Conservation (phyloP, 2,329 filamentous ascomycete species). For the Chalaropsis thielavioides region DNA sequence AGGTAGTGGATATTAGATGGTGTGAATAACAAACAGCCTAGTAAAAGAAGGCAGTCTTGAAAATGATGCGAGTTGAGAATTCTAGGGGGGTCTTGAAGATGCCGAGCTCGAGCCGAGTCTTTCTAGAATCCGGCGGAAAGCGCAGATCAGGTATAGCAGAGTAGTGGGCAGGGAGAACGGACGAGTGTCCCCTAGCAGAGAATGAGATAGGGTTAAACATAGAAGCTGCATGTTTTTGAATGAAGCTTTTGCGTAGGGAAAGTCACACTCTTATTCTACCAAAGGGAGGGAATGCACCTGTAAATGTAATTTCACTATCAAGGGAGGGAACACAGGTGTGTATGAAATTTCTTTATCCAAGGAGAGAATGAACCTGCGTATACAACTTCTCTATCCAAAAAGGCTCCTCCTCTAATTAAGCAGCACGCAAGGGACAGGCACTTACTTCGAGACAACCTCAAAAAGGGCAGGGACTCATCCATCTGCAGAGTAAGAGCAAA, state of each 20-base stretch:
- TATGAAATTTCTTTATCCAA: too few relatives aligned
- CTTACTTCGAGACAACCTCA: not conserved
- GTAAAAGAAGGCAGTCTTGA: too few relatives aligned
- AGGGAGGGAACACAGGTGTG: too few relatives aligned
- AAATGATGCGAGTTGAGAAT: not conserved
- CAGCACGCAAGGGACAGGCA: constrained; percentile 10
- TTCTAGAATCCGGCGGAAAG: not conserved
- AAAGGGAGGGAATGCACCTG: too few relatives aligned
- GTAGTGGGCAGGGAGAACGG: not conserved
- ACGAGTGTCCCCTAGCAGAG: not conserved
- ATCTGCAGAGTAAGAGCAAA: not conserved
- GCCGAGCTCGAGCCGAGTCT: not conserved
- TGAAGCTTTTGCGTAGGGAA: too few relatives aligned
- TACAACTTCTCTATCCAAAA: too few relatives aligned
- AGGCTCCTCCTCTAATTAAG: not conserved
- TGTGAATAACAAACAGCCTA: too few relatives aligned
- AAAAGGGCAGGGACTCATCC: constrained; percentile 18
- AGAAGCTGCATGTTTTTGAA: too few relatives aligned
- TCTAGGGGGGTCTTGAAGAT: not conserved
- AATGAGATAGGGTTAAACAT: not conserved
- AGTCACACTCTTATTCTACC: too few relatives aligned
- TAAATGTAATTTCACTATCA: too few relatives aligned
- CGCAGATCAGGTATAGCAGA: not conserved
- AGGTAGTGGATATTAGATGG: too few relatives aligned
- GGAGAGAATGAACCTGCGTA: too few relatives aligned